A percentile compares a stretch with the other conserved stretches of the same genome.
Conservation (phyloP, 192 early-diverging fungal genomes). For the Coemansia sp. region DNA sequence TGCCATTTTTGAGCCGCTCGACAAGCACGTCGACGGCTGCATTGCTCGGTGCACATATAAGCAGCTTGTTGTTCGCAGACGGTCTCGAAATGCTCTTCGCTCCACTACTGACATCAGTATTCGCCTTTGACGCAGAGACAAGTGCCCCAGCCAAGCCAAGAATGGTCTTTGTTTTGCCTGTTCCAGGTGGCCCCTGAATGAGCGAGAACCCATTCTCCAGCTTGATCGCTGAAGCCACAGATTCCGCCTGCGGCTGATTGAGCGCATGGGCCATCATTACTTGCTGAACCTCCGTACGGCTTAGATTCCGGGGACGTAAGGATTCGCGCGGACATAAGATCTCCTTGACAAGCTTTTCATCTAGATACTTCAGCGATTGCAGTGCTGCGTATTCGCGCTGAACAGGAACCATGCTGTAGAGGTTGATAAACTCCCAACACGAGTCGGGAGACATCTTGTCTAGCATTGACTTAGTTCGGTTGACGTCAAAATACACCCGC, state of each 20-base stretch:
- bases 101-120: neutral
- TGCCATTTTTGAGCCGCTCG: slow-evolving; percentile 79
- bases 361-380: slow-evolving; percentile 59
- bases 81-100: neutral
- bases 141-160: slow-evolving; percentile 78
- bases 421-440: slow-evolving; percentile 45
- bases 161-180: slow-evolving; percentile 93
- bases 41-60: slow-evolving; percentile 94
- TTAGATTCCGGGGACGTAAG: slow-evolving; percentile 22
- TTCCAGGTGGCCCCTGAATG: slow-evolving; percentile 79
- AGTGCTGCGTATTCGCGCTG: slow-evolving; percentile 86
- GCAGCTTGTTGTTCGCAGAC: slow-evolving; percentile 59
- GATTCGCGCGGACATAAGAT: slow-evolving; percentile 63
- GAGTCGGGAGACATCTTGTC: slow-evolving; percentile 39
- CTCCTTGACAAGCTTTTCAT: slow-evolving; percentile 61
- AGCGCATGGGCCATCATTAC: slow-evolving; percentile 70
- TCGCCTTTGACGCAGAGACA: slow-evolving; percentile 15
- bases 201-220: slow-evolving; percentile 78
- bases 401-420: slow-evolving; percentile 71
- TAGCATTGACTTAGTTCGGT: slow-evolving; percentile 10
- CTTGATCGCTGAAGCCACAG: slow-evolving; percentile 70
- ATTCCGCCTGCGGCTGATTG: slow-evolving; percentile 89
- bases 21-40: slow-evolving; percentile 96
- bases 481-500: slow-evolving; percentile 25
- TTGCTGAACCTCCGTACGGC: slow-evolving; percentile 36